Evolutionary conservation across 257 asterid species (phyloP).

Genomic region (Striga asiatica): DNA sequence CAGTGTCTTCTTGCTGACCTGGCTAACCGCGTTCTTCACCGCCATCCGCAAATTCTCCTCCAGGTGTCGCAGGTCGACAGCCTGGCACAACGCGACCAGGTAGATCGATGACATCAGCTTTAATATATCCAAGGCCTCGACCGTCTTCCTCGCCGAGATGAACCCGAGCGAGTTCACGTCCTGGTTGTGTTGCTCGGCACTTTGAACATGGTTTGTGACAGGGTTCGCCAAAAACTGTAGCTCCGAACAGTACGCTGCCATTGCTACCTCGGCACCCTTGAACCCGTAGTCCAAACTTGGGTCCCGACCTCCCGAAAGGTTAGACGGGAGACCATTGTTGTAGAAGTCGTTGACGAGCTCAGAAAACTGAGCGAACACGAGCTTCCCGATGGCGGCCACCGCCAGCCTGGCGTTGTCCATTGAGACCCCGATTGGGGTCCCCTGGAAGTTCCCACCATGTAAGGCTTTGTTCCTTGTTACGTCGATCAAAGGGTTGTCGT

Average conservation of each 20-base stretch:
- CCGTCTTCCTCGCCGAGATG: conserved; percentile 44
- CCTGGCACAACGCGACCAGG: conserved; percentile 40
- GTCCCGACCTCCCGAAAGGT: conserved; percentile 44
- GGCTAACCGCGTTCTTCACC: conserved; percentile 42
- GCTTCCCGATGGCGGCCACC: conserved; percentile 33
- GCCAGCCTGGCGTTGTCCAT: conserved; percentile 44
- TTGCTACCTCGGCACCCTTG: conserved; percentile 44
- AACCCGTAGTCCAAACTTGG: conserved; percentile 52
- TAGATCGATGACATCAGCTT: conserved; percentile 40
- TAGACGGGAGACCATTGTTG: conserved; percentile 51
- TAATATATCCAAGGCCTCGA: conserved; percentile 39
- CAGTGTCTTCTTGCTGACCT: conserved; percentile 32
- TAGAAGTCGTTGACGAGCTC: conserved; percentile 48
- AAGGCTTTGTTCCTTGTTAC: conserved; percentile 47
- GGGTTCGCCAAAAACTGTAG: conserved; percentile 49
- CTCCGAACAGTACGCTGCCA: conserved; percentile 50
- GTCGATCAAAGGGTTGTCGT: conserved; percentile 48
- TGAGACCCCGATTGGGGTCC: conserved; percentile 45
- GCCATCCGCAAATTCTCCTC: conserved; percentile 41
- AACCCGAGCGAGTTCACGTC: conserved; percentile 50
- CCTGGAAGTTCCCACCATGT: conserved; percentile 55
- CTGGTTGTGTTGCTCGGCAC: conserved; percentile 56
- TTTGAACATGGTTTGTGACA: conserved; percentile 48
- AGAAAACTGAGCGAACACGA: conserved; percentile 44
- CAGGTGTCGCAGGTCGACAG: conserved; percentile 38